Evolutionary conservation across 169 alveolate species (phyloP).

Genomic region (Plasmodium inui): DNA sequence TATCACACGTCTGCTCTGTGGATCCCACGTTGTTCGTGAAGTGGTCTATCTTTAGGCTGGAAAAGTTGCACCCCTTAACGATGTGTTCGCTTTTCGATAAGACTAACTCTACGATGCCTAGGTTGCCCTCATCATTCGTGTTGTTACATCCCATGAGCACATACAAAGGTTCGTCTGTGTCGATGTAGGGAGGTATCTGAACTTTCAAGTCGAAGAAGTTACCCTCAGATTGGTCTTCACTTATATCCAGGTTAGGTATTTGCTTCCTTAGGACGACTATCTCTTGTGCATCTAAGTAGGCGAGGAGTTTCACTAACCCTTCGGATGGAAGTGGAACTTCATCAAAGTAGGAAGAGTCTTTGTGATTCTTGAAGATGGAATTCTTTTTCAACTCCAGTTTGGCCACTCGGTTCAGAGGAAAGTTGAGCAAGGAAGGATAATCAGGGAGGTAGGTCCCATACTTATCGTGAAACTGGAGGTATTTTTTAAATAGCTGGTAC

Average conservation of each 20-base stretch:
- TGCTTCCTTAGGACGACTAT: not conserved
- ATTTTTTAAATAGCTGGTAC: conserved; percentile 7
- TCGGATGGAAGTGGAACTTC: not conserved
- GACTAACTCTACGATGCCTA: conserved; percentile 44
- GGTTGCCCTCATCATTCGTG: conserved; percentile 25
- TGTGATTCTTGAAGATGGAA: conserved; percentile 22
- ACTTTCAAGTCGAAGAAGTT: not conserved
- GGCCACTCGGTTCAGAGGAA: conserved; percentile 32
- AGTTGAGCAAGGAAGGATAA: conserved; percentile 7
- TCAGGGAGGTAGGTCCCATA: not conserved
- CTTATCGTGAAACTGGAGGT: not conserved
- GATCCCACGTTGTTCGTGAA: not conserved
- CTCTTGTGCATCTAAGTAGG: conserved; percentile 40
- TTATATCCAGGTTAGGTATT: not conserved
- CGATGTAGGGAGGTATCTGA: conserved; percentile 51
- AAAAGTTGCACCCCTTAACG: conserved; percentile 57
- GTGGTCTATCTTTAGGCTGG: not conserved
- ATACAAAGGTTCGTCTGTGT: conserved; percentile 17
- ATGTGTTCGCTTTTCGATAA: conserved; percentile 27
- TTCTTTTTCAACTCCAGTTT: conserved; percentile 46
- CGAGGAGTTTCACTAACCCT: conserved; percentile 5
- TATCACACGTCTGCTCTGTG: not conserved
- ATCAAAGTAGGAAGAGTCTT: conserved; percentile 7
- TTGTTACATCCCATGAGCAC: conserved; percentile 58
- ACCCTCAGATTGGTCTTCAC: conserved; percentile 1